Percentiles rank a stretch among this genome's conserved stretches.
Conservation (phyloP, 306 rosid genomes). For the Begonia peltatifolia region DNA sequence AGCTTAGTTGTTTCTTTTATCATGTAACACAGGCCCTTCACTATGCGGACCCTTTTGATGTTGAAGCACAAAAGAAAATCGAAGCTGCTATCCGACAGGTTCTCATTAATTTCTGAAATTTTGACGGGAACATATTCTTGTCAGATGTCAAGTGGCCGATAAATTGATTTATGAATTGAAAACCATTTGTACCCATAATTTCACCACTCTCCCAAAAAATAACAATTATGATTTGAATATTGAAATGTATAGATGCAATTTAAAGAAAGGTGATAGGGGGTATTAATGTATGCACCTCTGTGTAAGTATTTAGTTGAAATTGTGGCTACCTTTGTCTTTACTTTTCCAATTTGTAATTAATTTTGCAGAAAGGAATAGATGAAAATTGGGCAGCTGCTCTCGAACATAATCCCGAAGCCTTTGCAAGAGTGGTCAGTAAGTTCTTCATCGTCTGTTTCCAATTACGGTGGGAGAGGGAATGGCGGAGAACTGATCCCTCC, state of each 20-base stretch:
- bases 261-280: no score
- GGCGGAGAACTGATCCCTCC: no score
- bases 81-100: constrained; percentile 99
- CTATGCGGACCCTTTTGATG: constrained; percentile 92
- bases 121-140: neutral
- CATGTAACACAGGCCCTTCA: constrained; percentile 58
- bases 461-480: no score
- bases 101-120: constrained; percentile 1
- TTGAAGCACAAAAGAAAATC: constrained; percentile 92
- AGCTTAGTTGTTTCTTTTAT: constrained; percentile 5
- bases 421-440: constrained; percentile 82
- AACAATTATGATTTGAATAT: no score
- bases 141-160: constrained; percentile 1
- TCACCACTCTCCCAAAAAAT: no score
- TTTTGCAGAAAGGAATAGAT: constrained; percentile 79
- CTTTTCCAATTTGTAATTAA: no score
- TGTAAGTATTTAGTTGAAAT: no score
- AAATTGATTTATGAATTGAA: neutral
- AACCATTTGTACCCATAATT: no score
- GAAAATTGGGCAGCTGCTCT: constrained; percentile 98
- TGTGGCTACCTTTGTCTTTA: no score
- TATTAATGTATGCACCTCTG: no score
- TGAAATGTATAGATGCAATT: no score
- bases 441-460: neutral
- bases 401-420: constrained; percentile 89